These are phyloP conservation scores for Scleromitrula shiraiana DNA, from an alignment of 2,329 filamentous ascomycete genomes.

Conservation along the genomic window DNA sequence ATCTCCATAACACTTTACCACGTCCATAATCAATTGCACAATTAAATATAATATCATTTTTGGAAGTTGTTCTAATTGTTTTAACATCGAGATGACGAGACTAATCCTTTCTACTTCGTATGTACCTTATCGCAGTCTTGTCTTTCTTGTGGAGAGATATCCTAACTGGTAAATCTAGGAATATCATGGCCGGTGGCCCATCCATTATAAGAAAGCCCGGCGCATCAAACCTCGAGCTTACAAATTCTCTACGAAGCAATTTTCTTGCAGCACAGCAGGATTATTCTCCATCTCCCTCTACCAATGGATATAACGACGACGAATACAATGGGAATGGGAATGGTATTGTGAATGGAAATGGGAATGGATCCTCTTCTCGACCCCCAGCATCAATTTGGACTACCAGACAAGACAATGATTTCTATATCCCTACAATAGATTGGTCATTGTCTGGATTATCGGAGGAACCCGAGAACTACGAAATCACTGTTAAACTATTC, in stretches of 20 bases:
- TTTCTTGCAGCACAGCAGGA: conserved; percentile 67
- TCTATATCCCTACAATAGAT: conserved; percentile 74
- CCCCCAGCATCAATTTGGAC: conserved; percentile 54
- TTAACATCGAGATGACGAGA: conserved; percentile 52
- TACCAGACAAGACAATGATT: conserved; percentile 45
- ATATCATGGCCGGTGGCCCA: conserved; percentile 64
- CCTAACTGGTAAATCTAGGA: conserved; percentile 21
- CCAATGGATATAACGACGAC: conserved; percentile 30
- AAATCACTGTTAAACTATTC: conserved; percentile 93
- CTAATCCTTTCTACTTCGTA: conserved; percentile 82
- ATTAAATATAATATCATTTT: too few species aligned
- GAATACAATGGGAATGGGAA: conserved; percentile 25
- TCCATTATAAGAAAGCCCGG: conserved; percentile 75
- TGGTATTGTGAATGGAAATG: conserved; percentile 22
- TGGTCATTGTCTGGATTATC: conserved; percentile 62
- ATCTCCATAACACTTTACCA: background rate
- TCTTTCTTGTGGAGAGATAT: background rate
- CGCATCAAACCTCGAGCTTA: conserved; percentile 84
- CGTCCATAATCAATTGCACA: too few species aligned
- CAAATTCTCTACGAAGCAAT: conserved; percentile 78
- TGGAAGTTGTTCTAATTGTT: background rate
- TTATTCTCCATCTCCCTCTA: conserved; percentile 34
- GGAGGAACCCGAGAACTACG: conserved; percentile 79
- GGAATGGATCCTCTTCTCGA: conserved; percentile 19
- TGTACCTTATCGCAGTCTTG: conserved; percentile 24